phyloP scores from a whole-genome alignment of 2,329 filamentous ascomycete genomes.

The Pyrenophora tritici-repentis region DNA sequence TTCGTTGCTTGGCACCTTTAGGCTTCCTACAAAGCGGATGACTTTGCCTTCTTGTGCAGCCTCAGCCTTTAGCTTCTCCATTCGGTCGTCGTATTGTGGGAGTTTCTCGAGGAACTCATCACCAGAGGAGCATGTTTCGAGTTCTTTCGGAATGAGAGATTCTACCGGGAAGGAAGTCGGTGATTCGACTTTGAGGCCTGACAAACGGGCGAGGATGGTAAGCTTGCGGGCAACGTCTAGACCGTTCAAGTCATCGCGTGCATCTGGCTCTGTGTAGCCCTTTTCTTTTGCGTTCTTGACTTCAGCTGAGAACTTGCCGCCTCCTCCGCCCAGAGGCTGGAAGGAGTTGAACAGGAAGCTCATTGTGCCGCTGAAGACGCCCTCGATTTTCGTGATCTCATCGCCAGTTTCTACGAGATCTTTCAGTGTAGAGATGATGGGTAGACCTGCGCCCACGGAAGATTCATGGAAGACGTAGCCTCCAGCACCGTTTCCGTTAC shows the following conservation, averaged over 20 bases:
- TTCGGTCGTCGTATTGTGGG: constrained; percentile 81
- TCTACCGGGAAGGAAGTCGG: constrained; percentile 92
- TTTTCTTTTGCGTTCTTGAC: constrained; percentile 90
- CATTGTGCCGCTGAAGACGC: constrained; percentile 97
- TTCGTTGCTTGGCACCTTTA: constrained; percentile 78
- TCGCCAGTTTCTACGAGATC: constrained; percentile 96
- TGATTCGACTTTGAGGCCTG: constrained; percentile 78
- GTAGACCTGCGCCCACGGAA: constrained; percentile 89
- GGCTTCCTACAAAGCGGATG: constrained; percentile 89
- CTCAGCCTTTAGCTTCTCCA: constrained; percentile 85
- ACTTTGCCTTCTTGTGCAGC: constrained; percentile 89
- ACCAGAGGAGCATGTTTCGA: constrained; percentile 76
- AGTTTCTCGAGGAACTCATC: constrained; percentile 85
- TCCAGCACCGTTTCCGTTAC: constrained; percentile 63
- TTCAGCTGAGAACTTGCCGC: constrained; percentile 86
- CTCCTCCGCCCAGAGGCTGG: constrained; percentile 75
- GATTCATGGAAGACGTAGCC: constrained; percentile 95
- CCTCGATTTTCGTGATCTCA: constrained; percentile 88
- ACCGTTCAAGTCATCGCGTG: constrained; percentile 83
- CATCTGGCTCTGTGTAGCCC: constrained; percentile 90
- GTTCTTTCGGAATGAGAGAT: constrained; percentile 85
- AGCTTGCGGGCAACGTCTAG: constrained; percentile 93
- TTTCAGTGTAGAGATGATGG: constrained; percentile 89
- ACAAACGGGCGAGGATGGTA: constrained; percentile 87
- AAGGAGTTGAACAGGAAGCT: constrained; percentile 98